Conservation (phyloP, 2,329 filamentous ascomycete genomes). For the Alternaria conjuncta region DNA sequence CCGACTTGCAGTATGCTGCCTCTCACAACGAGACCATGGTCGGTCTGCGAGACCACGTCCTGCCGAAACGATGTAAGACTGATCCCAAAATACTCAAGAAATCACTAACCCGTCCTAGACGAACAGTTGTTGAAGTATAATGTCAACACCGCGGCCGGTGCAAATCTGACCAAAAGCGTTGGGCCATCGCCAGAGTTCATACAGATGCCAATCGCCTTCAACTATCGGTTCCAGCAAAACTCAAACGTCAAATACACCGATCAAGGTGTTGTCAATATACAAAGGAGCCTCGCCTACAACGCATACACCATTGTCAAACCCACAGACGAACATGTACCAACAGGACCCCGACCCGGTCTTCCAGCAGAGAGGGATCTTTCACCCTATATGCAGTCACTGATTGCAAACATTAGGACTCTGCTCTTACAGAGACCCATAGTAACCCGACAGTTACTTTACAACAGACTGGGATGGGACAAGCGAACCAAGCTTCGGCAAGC, state of each 20-base stretch:
- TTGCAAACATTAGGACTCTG: conserved; percentile 67
- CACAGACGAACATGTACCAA: conserved; percentile 68
- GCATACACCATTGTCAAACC: conserved; percentile 62
- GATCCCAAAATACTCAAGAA: background rate
- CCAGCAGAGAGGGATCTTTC: conserved; percentile 59
- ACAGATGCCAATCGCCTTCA: conserved; percentile 75
- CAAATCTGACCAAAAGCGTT: conserved; percentile 72
- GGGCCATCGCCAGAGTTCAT: conserved; percentile 82
- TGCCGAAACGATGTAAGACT: conserved; percentile 72
- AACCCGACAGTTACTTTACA: conserved; percentile 82
- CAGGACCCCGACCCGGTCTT: conserved; percentile 63
- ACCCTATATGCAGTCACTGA: conserved; percentile 66
- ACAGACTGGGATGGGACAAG: conserved; percentile 66
- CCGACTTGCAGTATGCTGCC: conserved; percentile 85
- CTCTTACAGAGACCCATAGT: conserved; percentile 81
- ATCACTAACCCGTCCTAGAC: conserved; percentile 47
- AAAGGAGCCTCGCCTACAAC: conserved; percentile 32
- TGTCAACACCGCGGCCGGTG: conserved; percentile 41
- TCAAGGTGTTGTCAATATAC: conserved; percentile 43
- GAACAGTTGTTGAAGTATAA: conserved; percentile 69
- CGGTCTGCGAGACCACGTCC: conserved; percentile 72
- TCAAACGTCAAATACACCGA: conserved; percentile 70
- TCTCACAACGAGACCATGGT: conserved; percentile 71
- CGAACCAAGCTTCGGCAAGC: conserved; percentile 71
- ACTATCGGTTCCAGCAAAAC: conserved; percentile 80